A percentile compares a stretch with the other conserved stretches of the same genome.
Conservation (phyloP, 257 asterid genomes). For the Ligustrum vulgare region DNA sequence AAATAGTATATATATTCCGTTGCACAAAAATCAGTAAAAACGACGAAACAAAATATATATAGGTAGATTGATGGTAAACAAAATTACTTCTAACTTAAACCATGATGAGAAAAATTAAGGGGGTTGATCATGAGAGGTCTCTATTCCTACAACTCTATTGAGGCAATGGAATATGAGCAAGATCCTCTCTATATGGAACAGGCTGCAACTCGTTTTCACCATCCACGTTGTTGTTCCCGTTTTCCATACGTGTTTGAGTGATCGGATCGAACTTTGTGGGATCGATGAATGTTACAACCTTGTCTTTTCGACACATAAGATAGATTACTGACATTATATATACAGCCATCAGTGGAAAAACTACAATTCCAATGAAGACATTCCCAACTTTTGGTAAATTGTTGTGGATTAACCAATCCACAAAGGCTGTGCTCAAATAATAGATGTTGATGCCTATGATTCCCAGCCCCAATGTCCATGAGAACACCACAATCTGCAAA, state of each 20-base stretch:
- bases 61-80: too few species aligned
- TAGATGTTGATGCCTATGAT: constrained; percentile 86
- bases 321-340: constrained; percentile 63
- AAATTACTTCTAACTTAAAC: too few species aligned
- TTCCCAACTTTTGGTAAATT: constrained; percentile 62
- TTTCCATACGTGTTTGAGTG: constrained; percentile 45
- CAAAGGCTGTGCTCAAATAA: constrained; percentile 63
- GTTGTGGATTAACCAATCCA: constrained; percentile 68
- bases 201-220: constrained; percentile 29
- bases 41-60: too few species aligned
- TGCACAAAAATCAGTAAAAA: too few species aligned
- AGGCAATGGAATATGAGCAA: constrained; percentile 56
- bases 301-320: constrained; percentile 80
- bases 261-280: constrained; percentile 40
- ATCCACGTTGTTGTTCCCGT: constrained; percentile 26
- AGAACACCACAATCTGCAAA: constrained; percentile 61
- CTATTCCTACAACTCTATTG: constrained; percentile 21
- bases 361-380: constrained; percentile 64
- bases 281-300: constrained; percentile 51
- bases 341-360: constrained; percentile 70
- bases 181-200: constrained; percentile 63
- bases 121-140: background rate
- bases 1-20: too few species aligned
- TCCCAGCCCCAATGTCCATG: constrained; percentile 78
- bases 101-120: background rate